Conservation (phyloP, 1,139 yeast genomes). For the Suhomyces atakaporum region DNA sequence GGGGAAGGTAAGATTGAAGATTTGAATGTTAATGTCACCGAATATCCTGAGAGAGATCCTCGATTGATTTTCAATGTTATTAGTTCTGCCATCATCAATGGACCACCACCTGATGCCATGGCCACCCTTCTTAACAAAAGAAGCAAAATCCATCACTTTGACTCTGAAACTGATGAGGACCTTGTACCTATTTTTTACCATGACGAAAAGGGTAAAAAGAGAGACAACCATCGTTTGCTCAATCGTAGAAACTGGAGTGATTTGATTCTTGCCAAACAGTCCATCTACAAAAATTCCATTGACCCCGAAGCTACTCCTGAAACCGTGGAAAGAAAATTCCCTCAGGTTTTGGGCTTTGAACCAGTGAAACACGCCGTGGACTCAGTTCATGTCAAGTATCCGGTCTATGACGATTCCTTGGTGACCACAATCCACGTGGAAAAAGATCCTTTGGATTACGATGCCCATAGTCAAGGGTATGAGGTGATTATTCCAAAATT, state of each 20-base stretch:
- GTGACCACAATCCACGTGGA: conserved; percentile 77
- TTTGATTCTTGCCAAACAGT: conserved; percentile 41
- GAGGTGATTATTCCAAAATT: conserved; percentile 71
- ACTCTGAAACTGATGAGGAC: conserved; percentile 70
- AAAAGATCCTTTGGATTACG: conserved; percentile 49
- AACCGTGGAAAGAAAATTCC: conserved; percentile 26
- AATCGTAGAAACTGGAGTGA: conserved; percentile 80
- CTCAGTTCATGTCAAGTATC: conserved; percentile 40
- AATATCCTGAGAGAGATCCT: conserved; percentile 66
- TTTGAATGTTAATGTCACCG: conserved; percentile 40
- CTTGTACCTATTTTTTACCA: conserved; percentile 67
- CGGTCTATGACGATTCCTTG: conserved; percentile 58
- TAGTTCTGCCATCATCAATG: conserved; percentile 85
- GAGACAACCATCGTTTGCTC: conserved; percentile 62
- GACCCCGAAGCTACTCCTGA: conserved; percentile 12
- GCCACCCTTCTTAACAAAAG: conserved; percentile 68
- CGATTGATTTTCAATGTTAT: conserved; percentile 80
- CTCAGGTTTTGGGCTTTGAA: conserved; percentile 26
- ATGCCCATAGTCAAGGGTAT: conserved; percentile 64
- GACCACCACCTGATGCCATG: conserved; percentile 91
- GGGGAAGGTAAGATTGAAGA: conserved; percentile 29
- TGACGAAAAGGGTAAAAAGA: conserved; percentile 58
- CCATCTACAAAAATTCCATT: conserved; percentile 27
- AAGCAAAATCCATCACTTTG: conserved; percentile 68
- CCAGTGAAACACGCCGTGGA: conserved; percentile 8